Evolutionary conservation across 768 basidiomycete genomes (phyloP).

Genomic region (Mycena galopus): DNA sequence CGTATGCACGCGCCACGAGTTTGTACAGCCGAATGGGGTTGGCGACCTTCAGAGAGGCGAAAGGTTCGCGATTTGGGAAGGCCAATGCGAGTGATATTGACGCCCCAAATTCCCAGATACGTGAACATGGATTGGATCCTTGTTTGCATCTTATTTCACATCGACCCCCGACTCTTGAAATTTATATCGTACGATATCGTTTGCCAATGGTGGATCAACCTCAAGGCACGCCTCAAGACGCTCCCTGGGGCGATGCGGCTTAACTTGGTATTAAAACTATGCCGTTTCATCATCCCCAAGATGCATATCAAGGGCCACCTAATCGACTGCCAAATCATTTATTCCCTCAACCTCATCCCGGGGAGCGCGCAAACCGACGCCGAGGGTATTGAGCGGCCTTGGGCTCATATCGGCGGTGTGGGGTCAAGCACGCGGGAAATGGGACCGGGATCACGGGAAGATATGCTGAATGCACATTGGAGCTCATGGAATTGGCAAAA

Average conservation of each 20-base stretch:
- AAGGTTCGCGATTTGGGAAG: not conserved
- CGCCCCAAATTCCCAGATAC: too few relatives aligned
- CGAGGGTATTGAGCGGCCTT: too few relatives aligned
- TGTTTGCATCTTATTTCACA: not conserved
- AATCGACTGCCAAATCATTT: not conserved
- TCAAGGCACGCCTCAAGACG: not conserved
- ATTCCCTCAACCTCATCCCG: conserved; percentile 27
- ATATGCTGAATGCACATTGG: too few relatives aligned
- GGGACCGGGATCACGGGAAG: too few relatives aligned
- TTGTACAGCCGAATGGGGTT: not conserved
- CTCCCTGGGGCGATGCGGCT: not conserved
- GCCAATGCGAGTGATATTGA: too few relatives aligned
- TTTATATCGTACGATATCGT: not conserved
- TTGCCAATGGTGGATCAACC: not conserved
- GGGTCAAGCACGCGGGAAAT: too few relatives aligned
- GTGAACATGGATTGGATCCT: not conserved
- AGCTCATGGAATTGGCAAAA: too few relatives aligned
- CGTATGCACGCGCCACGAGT: too few relatives aligned
- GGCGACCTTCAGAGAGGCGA: not conserved
- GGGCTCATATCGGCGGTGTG: too few relatives aligned
- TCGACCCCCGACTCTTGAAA: not conserved
- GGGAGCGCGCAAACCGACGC: too few relatives aligned
- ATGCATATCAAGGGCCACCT: too few relatives aligned
- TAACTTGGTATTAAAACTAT: not conserved
- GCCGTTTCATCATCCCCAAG: too few relatives aligned